These are phyloP conservation scores for Silene noctiflora DNA, from an alignment of 179 eudicot genomes.

Conservation along the genomic window DNA sequence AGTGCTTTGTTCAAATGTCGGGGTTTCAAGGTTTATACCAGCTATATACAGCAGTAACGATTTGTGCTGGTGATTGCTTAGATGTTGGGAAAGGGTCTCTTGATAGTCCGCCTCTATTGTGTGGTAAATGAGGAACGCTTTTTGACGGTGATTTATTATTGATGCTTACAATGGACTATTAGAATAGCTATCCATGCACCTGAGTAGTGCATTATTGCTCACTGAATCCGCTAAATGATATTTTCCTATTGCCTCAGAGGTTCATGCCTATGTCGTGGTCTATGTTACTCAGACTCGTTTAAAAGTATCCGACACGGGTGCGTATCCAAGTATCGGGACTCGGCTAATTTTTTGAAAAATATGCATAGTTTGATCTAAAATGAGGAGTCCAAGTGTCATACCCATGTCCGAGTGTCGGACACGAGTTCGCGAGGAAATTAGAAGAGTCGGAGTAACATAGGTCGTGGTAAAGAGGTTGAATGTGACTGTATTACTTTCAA, in stretches of 20 bases:
- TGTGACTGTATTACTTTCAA: not conserved
- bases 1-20: not conserved
- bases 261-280: not conserved
- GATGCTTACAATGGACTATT: not conserved
- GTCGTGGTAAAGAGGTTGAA: not conserved
- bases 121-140: not conserved
- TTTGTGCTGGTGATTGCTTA: not conserved
- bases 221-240: not conserved
- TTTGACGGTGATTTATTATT: not conserved
- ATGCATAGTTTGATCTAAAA: too few relatives aligned
- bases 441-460: too few relatives aligned
- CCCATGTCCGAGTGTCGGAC: too few relatives aligned
- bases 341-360: too few relatives aligned
- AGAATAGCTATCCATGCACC: not conserved
- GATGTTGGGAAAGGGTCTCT: not conserved
- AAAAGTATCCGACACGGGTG: too few relatives aligned
- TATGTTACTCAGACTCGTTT: too few relatives aligned
- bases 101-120: not conserved
- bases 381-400: too few relatives aligned
- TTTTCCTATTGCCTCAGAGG: not conserved
- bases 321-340: too few relatives aligned
- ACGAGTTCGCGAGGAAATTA: too few relatives aligned
- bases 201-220: not conserved
- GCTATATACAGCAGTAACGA: not conserved
- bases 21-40: not conserved